Percentiles rank a stretch among this genome's conserved stretches.
phyloP scores from a whole-genome alignment of 345 rosid genomes.

The Salix dunnii region DNA sequence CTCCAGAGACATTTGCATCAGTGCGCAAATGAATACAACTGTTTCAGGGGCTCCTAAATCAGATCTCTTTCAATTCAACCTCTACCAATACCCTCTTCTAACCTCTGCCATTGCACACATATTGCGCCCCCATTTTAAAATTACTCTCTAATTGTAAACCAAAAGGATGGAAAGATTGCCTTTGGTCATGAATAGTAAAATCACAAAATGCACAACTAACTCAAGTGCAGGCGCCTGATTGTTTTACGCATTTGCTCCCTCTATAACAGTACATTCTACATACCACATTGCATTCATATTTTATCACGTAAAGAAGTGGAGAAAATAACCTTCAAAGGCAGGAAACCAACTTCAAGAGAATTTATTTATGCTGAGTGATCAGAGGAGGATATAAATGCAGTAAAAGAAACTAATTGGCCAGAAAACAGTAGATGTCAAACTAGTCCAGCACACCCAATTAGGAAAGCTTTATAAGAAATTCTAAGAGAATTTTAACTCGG shows the following conservation, averaged over 20 bases:
- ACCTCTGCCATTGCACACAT: neutral
- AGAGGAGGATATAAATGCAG: neutral
- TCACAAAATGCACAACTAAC: neutral
- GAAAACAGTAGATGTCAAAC: neutral
- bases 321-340: neutral
- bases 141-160: neutral
- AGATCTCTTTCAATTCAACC: neutral
- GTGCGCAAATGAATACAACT: neutral
- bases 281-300: neutral
- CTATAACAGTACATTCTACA: neutral
- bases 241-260: neutral
- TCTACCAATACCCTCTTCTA: neutral
- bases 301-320: neutral
- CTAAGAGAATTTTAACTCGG: neutral
- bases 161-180: neutral
- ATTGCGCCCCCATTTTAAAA: neutral
- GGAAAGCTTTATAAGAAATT: neutral
- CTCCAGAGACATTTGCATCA: neutral
- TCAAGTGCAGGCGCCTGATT: neutral
- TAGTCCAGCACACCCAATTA: neutral
- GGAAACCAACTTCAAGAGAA: neutral
- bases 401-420: neutral
- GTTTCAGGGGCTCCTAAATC: neutral
- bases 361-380: neutral
- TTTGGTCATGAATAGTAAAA: neutral